Evolutionary conservation across 2,329 filamentous ascomycete species (phyloP).

Genomic region (Beauveria australis): DNA sequence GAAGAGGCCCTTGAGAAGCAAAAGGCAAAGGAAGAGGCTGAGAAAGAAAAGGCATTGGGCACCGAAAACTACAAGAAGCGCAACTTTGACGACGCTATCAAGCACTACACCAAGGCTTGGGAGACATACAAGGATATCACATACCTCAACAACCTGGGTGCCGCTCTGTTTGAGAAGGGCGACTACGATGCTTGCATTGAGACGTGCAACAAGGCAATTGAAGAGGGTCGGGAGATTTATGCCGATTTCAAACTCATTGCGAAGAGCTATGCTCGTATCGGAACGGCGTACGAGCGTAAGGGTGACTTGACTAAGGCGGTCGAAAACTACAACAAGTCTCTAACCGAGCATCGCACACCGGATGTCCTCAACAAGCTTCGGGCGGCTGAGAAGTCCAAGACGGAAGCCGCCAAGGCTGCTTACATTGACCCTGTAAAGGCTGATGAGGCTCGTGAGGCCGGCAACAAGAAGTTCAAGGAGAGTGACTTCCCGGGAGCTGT

Average conservation of each 20-base stretch:
- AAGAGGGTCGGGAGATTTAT: slow-evolving; percentile 80
- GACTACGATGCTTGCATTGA: slow-evolving; percentile 85
- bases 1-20: slow-evolving; percentile 78
- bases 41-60: slow-evolving; percentile 88
- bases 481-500: slow-evolving; percentile 92
- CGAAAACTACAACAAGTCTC: slow-evolving; percentile 82
- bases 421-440: slow-evolving; percentile 90
- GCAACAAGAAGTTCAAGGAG: slow-evolving; percentile 96
- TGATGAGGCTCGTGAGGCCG: slow-evolving; percentile 88
- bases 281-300: slow-evolving; percentile 84
- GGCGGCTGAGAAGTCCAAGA: slow-evolving; percentile 78
- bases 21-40: slow-evolving; percentile 85
- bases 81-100: slow-evolving; percentile 89
- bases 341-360: slow-evolving; percentile 93
- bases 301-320: slow-evolving; percentile 74
- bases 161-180: slow-evolving; percentile 92
- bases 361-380: slow-evolving; percentile 91
- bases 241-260: slow-evolving; percentile 98
- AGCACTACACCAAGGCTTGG: slow-evolving; percentile 93
- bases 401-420: slow-evolving; percentile 62
- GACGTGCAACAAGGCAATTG: slow-evolving; percentile 76
- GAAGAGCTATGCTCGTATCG: slow-evolving; percentile 95
- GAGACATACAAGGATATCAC: slow-evolving; percentile 92
- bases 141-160: slow-evolving; percentile 93
- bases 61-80: slow-evolving; percentile 98